A percentile compares a stretch with the other conserved stretches of the same genome.
These are phyloP conservation scores for Irpex sp. DNA, from an alignment of 1,284 basidiomycete species.

Conservation along the genomic window DNA sequence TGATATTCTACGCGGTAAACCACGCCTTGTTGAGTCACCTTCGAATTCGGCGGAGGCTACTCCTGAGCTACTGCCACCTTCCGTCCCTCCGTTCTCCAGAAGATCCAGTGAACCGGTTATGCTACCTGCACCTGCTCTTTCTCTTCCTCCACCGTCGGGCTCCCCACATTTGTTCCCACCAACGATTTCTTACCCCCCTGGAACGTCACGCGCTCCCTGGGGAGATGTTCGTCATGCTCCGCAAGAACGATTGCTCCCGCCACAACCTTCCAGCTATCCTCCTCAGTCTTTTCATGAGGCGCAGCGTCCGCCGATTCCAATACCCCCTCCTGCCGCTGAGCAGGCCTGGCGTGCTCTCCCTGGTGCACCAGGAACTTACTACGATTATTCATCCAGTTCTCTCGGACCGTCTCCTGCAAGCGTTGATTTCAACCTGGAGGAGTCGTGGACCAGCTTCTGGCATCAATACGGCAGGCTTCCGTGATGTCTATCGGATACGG, in stretches of 20 bases:
- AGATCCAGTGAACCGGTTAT: neutral
- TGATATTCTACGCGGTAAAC: neutral
- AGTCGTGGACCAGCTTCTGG: slow-evolving; percentile 15
- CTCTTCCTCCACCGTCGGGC: neutral
- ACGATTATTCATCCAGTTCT: neutral
- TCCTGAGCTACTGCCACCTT: neutral
- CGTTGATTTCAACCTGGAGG: slow-evolving; percentile 13
- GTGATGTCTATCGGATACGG: neutral
- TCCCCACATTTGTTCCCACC: neutral
- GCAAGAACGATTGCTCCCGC: neutral
- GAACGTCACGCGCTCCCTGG: neutral
- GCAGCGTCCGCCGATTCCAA: neutral
- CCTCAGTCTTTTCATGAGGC: neutral
- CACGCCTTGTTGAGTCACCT: neutral
- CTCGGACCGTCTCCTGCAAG: neutral
- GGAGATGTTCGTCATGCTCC: neutral
- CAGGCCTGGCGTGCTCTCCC: neutral
- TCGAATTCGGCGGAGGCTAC: neutral
- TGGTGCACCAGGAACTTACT: slow-evolving; percentile 2
- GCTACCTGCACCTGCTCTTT: neutral
- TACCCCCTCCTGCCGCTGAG: neutral
- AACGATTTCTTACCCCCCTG: neutral
- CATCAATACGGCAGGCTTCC: slow-evolving; percentile 6
- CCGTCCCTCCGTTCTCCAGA: neutral
- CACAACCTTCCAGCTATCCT: neutral